Evolutionary conservation across 2,329 filamentous ascomycete genomes (phyloP).

Genomic region (Curvularia spicifera): DNA sequence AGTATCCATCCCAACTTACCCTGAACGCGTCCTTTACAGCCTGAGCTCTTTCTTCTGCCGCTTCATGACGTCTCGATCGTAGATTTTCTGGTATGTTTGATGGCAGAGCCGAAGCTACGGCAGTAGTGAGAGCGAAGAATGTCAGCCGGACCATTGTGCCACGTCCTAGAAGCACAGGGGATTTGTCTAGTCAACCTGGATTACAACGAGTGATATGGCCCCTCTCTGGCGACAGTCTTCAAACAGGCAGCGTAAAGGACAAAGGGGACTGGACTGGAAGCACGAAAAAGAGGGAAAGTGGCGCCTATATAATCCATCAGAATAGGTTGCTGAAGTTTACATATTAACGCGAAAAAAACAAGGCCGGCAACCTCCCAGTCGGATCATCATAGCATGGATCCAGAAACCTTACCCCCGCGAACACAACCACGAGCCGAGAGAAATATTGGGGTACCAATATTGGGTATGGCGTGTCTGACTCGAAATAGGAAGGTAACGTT

Average conservation of each 20-base stretch:
- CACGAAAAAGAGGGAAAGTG: neutral
- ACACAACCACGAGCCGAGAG: neutral
- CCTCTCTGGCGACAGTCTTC: neutral
- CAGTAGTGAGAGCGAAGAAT: conserved; percentile 18
- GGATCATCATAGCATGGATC: neutral
- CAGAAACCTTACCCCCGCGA: neutral
- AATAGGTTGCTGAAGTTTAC: neutral
- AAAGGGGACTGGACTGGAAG: neutral
- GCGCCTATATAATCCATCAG: neutral
- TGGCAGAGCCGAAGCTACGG: conserved; percentile 23
- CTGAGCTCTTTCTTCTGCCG: conserved; percentile 31
- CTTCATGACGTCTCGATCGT: conserved; percentile 22
- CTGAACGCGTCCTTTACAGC: conserved; percentile 46
- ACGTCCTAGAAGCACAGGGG: neutral
- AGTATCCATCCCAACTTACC: conserved; percentile 59
- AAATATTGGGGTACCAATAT: conserved; percentile 4
- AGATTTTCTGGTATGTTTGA: conserved; percentile 16
- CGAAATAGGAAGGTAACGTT: conserved; percentile 5
- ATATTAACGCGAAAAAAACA: neutral
- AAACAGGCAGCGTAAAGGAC: neutral
- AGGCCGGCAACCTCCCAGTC: neutral
- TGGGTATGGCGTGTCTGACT: neutral
- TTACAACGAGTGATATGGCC: neutral
- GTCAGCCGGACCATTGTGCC: conserved; percentile 16
- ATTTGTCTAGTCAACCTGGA: neutral